These are phyloP conservation scores for Rubia tinctorum DNA, from an alignment of 305 asterid genomes.

Conservation along the genomic window DNA sequence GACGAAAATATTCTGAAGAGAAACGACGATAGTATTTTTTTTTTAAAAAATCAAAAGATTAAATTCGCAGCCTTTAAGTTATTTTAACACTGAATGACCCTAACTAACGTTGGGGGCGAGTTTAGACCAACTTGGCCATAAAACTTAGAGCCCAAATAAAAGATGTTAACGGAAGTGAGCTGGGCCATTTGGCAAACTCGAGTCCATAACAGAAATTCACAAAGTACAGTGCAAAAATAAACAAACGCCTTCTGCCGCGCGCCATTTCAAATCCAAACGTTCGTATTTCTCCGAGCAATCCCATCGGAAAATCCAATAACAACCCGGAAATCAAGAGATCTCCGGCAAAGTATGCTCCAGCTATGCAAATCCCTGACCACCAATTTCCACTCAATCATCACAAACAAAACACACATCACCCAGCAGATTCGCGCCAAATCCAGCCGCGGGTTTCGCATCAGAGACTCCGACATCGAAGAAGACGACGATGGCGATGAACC, in stretches of 20 bases:
- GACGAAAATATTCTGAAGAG: too few species aligned
- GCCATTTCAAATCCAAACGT: background rate
- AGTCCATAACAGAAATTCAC: background rate
- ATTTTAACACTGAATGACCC: too few species aligned
- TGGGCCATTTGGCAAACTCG: background rate
- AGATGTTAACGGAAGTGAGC: background rate
- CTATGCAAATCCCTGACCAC: constrained; percentile 20
- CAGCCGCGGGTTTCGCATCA: constrained; percentile 33
- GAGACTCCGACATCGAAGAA: constrained; percentile 28
- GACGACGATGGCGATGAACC: constrained; percentile 14
- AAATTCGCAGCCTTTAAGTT: too few species aligned
- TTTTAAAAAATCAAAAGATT: too few species aligned
- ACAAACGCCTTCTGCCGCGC: background rate
- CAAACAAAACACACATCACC: constrained; percentile 12
- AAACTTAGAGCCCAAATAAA: background rate
- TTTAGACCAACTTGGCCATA: too few species aligned
- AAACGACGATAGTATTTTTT: too few species aligned
- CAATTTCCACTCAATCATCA: constrained; percentile 19
- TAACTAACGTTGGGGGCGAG: too few species aligned
- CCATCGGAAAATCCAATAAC: background rate
- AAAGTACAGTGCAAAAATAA: too few species aligned
- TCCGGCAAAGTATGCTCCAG: constrained; percentile 36
- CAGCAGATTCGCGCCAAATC: constrained; percentile 44
- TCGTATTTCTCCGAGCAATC: background rate
- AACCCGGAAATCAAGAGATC: background rate